Conservation (phyloP, 805 yeast species). For the Myxozyma sirexii region DNA sequence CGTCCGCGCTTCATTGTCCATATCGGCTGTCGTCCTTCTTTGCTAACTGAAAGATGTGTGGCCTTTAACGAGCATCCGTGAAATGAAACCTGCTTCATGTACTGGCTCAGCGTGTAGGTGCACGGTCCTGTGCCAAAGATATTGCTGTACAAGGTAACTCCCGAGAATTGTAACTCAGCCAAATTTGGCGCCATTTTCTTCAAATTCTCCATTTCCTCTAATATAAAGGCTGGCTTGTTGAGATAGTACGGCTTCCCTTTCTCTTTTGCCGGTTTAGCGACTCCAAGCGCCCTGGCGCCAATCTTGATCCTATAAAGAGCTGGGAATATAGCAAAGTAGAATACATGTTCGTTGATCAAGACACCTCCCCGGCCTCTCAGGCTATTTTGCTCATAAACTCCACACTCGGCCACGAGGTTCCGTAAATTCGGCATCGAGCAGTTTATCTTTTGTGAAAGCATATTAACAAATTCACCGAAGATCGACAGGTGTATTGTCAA, state of each 20-base stretch:
- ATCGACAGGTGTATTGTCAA: constrained; percentile 1
- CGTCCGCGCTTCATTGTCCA: background rate
- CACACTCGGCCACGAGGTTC: background rate
- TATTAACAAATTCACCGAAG: constrained; percentile 3
- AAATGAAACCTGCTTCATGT: background rate
- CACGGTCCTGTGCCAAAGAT: background rate
- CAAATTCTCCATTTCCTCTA: background rate
- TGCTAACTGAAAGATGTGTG: background rate
- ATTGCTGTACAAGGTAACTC: background rate
- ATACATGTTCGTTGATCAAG: background rate
- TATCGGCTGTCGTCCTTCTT: background rate
- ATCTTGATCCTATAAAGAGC: background rate
- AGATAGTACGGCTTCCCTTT: background rate
- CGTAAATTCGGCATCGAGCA: background rate
- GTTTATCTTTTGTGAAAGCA: background rate
- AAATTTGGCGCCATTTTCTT: background rate
- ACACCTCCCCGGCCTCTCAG: constrained; percentile 6
- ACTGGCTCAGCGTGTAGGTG: background rate
- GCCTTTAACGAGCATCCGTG: constrained; percentile 6
- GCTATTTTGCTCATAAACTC: background rate
- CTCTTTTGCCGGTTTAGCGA: background rate
- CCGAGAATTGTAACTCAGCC: background rate
- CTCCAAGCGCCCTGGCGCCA: background rate
- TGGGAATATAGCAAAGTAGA: background rate
- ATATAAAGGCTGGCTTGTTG: background rate